Percentiles rank a stretch among this genome's conserved stretches.
These are phyloP conservation scores for Pythium oligandrum DNA, from an alignment of 352 stramenopile genomes.

Conservation along the genomic window DNA sequence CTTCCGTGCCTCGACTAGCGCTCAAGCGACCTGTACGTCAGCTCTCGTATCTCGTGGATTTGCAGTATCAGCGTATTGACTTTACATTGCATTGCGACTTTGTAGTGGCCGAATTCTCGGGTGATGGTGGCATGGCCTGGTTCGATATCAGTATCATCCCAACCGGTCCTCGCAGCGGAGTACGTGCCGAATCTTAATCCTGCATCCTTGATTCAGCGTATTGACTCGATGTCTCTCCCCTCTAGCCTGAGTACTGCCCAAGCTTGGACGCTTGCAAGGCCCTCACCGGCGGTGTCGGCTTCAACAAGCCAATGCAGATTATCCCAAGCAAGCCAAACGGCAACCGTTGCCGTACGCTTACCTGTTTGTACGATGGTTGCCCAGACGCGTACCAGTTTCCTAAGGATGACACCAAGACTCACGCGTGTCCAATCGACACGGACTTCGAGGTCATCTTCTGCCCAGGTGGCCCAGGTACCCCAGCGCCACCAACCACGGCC, in stretches of 20 bases:
- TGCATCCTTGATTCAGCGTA: constrained; percentile 8
- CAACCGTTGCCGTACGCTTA: constrained; percentile 40
- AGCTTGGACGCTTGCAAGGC: constrained; percentile 49
- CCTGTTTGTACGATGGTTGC: constrained; percentile 50
- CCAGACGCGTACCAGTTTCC: constrained; percentile 64
- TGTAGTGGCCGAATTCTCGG: constrained; percentile 67
- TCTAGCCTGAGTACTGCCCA: constrained; percentile 29
- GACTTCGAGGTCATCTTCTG: constrained; percentile 68
- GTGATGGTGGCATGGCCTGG: constrained; percentile 42
- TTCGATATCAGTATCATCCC: constrained; percentile 82
- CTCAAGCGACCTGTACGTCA: constrained; percentile 38
- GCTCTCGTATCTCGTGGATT: not conserved
- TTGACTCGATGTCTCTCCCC: not conserved
- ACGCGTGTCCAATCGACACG: constrained; percentile 37
- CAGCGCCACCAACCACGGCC: constrained; percentile 3
- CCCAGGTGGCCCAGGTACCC: constrained; percentile 25
- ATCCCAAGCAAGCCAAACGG: constrained; percentile 28
- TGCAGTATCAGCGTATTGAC: no score
- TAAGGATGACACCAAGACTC: constrained; percentile 67
- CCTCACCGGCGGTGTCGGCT: constrained; percentile 50
- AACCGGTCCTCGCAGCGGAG: constrained; percentile 44
- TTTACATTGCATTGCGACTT: no score
- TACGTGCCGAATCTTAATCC: constrained; percentile 21
- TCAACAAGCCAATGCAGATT: constrained; percentile 74
- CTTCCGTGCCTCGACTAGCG: constrained; percentile 40